Evolutionary conservation across 352 stramenopile species (phyloP), one percentile per base, ranked within the genome.

Genomic region (Pythium periplocum): DNA sequence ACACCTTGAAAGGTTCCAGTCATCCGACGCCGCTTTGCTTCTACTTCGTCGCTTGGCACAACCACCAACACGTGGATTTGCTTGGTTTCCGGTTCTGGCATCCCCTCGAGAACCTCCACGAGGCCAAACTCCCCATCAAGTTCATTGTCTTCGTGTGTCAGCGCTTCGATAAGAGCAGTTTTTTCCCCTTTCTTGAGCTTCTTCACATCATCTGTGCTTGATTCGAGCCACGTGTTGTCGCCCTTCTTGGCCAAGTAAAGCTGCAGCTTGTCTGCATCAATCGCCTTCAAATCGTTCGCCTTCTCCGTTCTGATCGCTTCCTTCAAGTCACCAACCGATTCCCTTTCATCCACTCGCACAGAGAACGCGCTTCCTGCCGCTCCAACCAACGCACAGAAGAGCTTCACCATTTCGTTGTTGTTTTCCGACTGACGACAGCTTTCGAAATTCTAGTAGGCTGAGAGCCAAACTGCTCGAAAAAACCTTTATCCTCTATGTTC

Each of bases 311-410:
- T 17, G 34, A 59, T 59, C 40, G 3, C 44, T 5, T 53, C 1
- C 52, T 59, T 59, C 30, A 59, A 54, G 17, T 59, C 39, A 30
- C 17, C 52, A 10, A 59, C 40, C 42, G 52, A 51, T 36, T 51
- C 6, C 4, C 47, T 53, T 17, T 2, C 31, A 54, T 54, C 52
- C n/a, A 59, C 55, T 26, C 12, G 30, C 40, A 59, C 52, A 26
- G 52, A 32, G 51, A 57, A 57, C 51, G 40, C 51, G 37, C 31
- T 57, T 7, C 51, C 51, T n/a, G 4, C 3, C 33, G 8, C 37
- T 12, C 52, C 43, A 32, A 53, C 40, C 9, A 59, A 4, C 52
- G 45, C 45, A 31, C 45, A 51, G 45, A 51, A 51, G 10, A 51
- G 45, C 45, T 51, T 38, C 45, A 51, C 36, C 38, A 51, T 51